phyloP scores from a whole-genome alignment of 371 early-diverging fungal species.

The Phascolomyces articulosus region DNA sequence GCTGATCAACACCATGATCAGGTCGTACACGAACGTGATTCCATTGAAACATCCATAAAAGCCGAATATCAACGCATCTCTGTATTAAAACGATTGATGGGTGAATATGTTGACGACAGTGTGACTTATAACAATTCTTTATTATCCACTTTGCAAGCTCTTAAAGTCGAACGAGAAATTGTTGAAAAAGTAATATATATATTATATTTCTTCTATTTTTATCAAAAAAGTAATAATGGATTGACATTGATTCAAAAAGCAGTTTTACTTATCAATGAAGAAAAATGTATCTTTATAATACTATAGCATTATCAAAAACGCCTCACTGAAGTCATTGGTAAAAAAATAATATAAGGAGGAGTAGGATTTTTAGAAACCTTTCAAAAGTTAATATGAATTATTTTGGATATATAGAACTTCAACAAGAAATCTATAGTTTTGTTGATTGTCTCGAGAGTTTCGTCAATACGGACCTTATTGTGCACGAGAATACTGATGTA shows the following conservation, averaged over 20 bases:
- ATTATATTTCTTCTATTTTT: background rate
- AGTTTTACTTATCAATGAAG: too few species aligned
- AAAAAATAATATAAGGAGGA: background rate
- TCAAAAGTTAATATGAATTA: too few species aligned
- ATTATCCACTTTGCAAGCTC: constrained; percentile 3
- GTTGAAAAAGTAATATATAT: constrained; percentile 14
- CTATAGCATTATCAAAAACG: constrained; percentile 25
- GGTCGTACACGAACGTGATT: constrained; percentile 11
- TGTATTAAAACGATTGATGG: constrained; percentile 21
- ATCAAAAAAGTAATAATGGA: too few species aligned
- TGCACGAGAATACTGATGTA: constrained; percentile 34
- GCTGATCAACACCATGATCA: constrained; percentile 19
- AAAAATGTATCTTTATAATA: background rate
- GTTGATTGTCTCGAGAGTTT: constrained; percentile 21
- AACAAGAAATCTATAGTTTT: constrained; percentile 10
- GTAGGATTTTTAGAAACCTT: background rate
- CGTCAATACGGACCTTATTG: constrained; percentile 30
- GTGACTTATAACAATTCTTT: constrained; percentile 2
- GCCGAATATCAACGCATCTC: constrained; percentile 7
- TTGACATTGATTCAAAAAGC: too few species aligned
- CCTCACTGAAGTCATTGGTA: constrained; percentile 23
- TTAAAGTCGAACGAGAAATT: constrained; percentile 15
- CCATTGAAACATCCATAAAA: constrained; percentile 8
- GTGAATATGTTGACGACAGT: constrained; percentile 19
- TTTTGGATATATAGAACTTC: constrained; percentile 7